Base-by-base conservation (phyloP, 371 early-diverging fungal species). In the Mortierella sp. region DNA sequence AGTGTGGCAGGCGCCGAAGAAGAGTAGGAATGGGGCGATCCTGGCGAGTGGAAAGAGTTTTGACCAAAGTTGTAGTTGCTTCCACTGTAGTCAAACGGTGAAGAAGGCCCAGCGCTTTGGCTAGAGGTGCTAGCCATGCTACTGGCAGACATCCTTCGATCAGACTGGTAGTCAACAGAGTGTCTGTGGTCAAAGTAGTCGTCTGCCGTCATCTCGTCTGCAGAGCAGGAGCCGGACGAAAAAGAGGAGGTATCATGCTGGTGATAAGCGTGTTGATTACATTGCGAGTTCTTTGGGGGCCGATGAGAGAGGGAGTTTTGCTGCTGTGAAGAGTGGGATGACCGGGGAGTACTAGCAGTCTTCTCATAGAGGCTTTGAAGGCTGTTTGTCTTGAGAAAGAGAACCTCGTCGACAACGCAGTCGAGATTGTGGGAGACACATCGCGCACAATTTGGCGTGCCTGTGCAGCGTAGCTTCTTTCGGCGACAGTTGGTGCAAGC, bases 401-500 rank as follows among this genome's bases (percentile, higher is more conserved):
- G 51, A 55, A 72, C 77, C 37, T 77, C 77, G 46, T 77, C 77
- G 50, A 77, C 77, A 16, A 71, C 65, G 48, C 77, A 77, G 16
- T 77, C 77, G n/a, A 77, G 66, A 43, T 59, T 77, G 21, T 77
- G 77, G 56, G 68, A 65, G 51, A 77, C 68, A 57, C 77, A 77
- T 14, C 77, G 77, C 23, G 62, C 72, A 44, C 77, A 77, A 48
- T 72, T 64, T 15, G 77, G 77, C 1, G 77, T 77, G 62, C 77
- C 77, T 30, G 77, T 72, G 56, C 77, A 77, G 4, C 77, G 59
- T 51, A 77, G 60, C 66, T 77, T 77, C 45, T 77, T 77, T 62
- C 77, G 77, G 25, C 77, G 77, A 28, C 77, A 77, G 66, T 77
- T 77, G 25, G 77, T 77, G 55, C 77, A 77, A 19, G 77, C 77